phyloP scores from a whole-genome alignment of 2,329 filamentous ascomycete species.

The Fusarium agapanthi region DNA sequence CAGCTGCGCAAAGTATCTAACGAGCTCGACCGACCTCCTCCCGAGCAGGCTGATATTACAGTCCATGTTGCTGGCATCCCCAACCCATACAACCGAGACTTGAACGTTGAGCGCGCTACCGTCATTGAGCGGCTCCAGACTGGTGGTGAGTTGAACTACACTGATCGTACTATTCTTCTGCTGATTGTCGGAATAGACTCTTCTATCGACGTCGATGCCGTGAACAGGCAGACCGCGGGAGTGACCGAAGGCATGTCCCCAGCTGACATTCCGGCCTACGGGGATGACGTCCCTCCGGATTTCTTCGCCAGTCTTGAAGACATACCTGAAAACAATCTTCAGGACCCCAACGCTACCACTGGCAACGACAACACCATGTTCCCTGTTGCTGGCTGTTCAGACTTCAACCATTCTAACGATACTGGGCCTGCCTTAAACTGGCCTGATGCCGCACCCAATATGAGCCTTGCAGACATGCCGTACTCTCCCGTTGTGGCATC shows the following conservation, averaged over 20 bases:
- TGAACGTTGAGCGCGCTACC: background rate
- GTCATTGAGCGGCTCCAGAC: background rate
- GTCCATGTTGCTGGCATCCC: background rate
- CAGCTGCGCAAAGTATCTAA: conserved; percentile 5
- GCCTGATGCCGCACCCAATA: background rate
- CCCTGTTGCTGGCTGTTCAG: background rate
- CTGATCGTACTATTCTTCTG: background rate
- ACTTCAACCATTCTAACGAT: background rate
- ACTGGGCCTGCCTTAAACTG: background rate
- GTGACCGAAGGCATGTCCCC: background rate
- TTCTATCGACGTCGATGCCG: background rate
- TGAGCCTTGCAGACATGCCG: background rate
- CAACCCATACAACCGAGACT: background rate
- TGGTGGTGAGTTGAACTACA: background rate
- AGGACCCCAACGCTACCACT: background rate
- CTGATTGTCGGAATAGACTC: background rate
- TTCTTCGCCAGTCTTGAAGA: background rate
- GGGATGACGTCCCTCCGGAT: background rate
- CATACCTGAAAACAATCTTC: background rate
- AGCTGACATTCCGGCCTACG: background rate
- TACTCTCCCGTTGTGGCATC: background rate
- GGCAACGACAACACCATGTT: background rate
- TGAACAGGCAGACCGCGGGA: background rate
- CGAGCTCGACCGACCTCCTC: background rate
- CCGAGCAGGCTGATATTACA: background rate